Evolutionary conservation across 768 basidiomycete species (phyloP).

Genomic region (Cystofilobasidium macerans): DNA sequence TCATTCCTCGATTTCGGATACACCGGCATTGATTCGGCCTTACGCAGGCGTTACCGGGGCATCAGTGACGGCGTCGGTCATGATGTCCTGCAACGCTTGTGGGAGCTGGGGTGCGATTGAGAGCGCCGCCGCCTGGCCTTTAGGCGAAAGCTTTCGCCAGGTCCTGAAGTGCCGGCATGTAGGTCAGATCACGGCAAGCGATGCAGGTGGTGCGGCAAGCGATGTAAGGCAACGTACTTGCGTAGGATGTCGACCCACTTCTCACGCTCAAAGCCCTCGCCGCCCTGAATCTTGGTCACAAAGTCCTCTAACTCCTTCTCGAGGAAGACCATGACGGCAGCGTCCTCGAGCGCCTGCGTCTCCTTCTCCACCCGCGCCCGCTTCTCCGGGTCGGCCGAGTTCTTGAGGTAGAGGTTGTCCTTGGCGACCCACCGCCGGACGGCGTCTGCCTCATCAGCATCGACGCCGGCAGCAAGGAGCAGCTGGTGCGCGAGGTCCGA

Average conservation of each 20-base stretch:
- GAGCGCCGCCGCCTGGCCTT: constrained; percentile 14
- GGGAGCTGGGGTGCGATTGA: constrained; percentile 8
- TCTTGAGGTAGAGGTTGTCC: constrained; percentile 8
- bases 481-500: constrained; percentile 8
- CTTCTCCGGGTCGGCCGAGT: not conserved
- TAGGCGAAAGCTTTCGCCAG: constrained; percentile 8
- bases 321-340: constrained; percentile 25
- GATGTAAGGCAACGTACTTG: too few relatives aligned
- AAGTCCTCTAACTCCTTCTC: constrained; percentile 15
- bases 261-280: constrained; percentile 9
- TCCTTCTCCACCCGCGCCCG: constrained; percentile 13
- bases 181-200: not conserved
- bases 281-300: constrained; percentile 5
- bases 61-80: constrained; percentile 20
- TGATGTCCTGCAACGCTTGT: constrained; percentile 13
- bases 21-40: too few relatives aligned
- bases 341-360: constrained; percentile 24
- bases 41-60: too few relatives aligned
- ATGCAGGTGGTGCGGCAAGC: too few relatives aligned
- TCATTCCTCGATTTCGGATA: too few relatives aligned
- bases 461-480: constrained; percentile 10
- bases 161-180: constrained; percentile 9
- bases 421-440: constrained; percentile 17
- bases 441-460: not conserved
- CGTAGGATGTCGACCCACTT: constrained; percentile 25